phyloP scores from a whole-genome alignment of 1,139 yeast genomes.

The Martiniozyma asiatica region DNA sequence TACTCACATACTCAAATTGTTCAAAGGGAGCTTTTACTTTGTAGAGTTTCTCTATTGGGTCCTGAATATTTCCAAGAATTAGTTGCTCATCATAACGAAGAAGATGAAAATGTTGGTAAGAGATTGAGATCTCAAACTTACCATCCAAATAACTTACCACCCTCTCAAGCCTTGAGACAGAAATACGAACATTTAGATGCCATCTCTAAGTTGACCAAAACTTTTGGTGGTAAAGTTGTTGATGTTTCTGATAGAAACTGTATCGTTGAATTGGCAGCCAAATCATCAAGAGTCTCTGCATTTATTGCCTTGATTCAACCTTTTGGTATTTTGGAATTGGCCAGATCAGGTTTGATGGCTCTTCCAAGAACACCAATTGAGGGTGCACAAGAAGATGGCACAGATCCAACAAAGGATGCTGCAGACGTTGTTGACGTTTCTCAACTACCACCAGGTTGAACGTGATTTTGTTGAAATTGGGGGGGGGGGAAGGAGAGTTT shows the following conservation, averaged over 20 bases:
- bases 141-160: slow-evolving; percentile 86
- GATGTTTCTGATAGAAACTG: slow-evolving; percentile 92
- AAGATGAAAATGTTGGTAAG: slow-evolving; percentile 35
- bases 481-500: too few relatives aligned
- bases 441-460: slow-evolving; percentile 88
- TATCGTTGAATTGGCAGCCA: slow-evolving; percentile 86
- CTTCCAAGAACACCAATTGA: slow-evolving; percentile 87
- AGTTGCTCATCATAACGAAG: slow-evolving; percentile 70
- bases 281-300: slow-evolving; percentile 79
- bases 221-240: slow-evolving; percentile 87
- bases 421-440: slow-evolving; percentile 63
- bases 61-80: slow-evolving; percentile 96
- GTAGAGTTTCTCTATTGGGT: slow-evolving; percentile 85
- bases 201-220: slow-evolving; percentile 65
- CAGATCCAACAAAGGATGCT: slow-evolving; percentile 42
- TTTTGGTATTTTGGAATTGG: slow-evolving; percentile 90
- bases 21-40: slow-evolving; percentile 78
- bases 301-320: slow-evolving; percentile 86
- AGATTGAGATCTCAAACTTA: slow-evolving; percentile 35
- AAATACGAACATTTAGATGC: slow-evolving; percentile 83
- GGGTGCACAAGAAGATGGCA: slow-evolving; percentile 25
- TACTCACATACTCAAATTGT: slow-evolving; percentile 85
- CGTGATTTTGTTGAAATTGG: too few relatives aligned
- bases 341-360: slow-evolving; percentile 98
- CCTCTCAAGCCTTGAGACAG: slow-evolving; percentile 88